A percentile compares a stretch with the other conserved stretches of the same genome.
phyloP scores from a whole-genome alignment of 2,329 filamentous ascomycete genomes.

The Epichloe elymi region DNA sequence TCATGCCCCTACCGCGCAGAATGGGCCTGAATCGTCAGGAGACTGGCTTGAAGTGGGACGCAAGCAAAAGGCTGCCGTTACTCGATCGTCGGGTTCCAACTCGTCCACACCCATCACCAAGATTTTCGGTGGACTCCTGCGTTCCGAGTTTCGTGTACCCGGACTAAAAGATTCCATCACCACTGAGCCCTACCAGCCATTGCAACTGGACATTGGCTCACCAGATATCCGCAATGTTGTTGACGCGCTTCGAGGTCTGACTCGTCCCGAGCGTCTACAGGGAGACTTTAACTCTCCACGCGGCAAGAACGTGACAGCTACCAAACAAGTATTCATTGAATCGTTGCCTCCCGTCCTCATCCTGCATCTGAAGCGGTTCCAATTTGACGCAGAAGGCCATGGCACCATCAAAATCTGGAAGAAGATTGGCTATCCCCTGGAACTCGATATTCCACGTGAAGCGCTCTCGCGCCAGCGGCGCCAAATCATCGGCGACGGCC shows the following conservation, averaged over 20 bases:
- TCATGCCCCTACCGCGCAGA: constrained; percentile 16
- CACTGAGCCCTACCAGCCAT: constrained; percentile 80
- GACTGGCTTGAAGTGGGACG: constrained; percentile 89
- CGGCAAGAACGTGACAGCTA: constrained; percentile 63
- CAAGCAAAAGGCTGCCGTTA: constrained; percentile 77
- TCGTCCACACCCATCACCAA: constrained; percentile 76
- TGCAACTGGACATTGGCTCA: constrained; percentile 88
- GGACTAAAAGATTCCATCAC: constrained; percentile 86
- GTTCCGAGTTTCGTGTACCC: constrained; percentile 78
- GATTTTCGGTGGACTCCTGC: constrained; percentile 84
- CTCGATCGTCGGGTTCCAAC: constrained; percentile 67
- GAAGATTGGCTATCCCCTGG: constrained; percentile 87
- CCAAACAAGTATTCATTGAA: constrained; percentile 92
- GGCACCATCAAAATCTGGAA: constrained; percentile 98
- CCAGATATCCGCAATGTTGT: constrained; percentile 79
- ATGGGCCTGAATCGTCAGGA: constrained; percentile 19
- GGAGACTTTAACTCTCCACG: constrained; percentile 72
- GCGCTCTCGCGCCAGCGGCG: constrained; percentile 66
- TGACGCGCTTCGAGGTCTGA: constrained; percentile 77
- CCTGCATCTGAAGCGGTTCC: constrained; percentile 91
- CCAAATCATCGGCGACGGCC: constrained; percentile 48
- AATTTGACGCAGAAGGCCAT: constrained; percentile 68
- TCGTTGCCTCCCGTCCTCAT: constrained; percentile 83
- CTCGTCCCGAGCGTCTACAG: constrained; percentile 70
- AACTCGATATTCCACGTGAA: constrained; percentile 86